phyloP scores from a whole-genome alignment of 805 yeast genomes.

The Lachancea lanzarotensis region DNA sequence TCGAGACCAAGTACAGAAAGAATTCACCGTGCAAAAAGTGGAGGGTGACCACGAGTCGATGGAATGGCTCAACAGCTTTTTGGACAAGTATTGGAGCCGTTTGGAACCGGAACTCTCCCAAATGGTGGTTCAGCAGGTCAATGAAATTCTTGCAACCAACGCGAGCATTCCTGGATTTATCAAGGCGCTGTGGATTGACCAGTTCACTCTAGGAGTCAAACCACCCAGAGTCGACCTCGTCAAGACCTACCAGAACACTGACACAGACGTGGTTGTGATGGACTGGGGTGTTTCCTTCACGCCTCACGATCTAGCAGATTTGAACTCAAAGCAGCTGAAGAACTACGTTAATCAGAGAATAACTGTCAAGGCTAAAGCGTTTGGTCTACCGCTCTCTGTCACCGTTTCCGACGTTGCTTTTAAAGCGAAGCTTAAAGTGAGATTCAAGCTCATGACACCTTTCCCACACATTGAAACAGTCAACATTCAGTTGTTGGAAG shows the following conservation, averaged over 20 bases:
- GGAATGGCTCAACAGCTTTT: conserved; percentile 90
- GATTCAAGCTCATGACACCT: conserved; percentile 81
- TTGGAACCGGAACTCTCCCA: conserved; percentile 86
- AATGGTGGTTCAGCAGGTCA: conserved; percentile 78
- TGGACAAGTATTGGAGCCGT: conserved; percentile 87
- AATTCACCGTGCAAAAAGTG: conserved; percentile 68
- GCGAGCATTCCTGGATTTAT: conserved; percentile 75
- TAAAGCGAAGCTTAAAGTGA: conserved; percentile 63
- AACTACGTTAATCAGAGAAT: conserved; percentile 78
- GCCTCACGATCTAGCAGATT: conserved; percentile 83
- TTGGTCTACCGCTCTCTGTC: conserved; percentile 77
- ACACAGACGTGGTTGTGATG: conserved; percentile 91
- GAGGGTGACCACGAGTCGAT: conserved; percentile 88
- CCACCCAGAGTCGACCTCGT: conserved; percentile 91
- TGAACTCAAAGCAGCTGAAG: conserved; percentile 77
- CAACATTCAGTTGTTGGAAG: conserved; percentile 74
- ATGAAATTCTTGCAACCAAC: conserved; percentile 71
- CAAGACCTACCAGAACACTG: conserved; percentile 84
- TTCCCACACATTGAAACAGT: conserved; percentile 94
- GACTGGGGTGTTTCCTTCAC: conserved; percentile 92
- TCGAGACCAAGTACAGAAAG: conserved; percentile 80
- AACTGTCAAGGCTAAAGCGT: conserved; percentile 70
- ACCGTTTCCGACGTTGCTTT: conserved; percentile 76
- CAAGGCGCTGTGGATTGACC: conserved; percentile 76
- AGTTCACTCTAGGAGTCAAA: conserved; percentile 88